phyloP scores from a whole-genome alignment of 2,329 filamentous ascomycete genomes.

The Fragosphaeria purpurea region DNA sequence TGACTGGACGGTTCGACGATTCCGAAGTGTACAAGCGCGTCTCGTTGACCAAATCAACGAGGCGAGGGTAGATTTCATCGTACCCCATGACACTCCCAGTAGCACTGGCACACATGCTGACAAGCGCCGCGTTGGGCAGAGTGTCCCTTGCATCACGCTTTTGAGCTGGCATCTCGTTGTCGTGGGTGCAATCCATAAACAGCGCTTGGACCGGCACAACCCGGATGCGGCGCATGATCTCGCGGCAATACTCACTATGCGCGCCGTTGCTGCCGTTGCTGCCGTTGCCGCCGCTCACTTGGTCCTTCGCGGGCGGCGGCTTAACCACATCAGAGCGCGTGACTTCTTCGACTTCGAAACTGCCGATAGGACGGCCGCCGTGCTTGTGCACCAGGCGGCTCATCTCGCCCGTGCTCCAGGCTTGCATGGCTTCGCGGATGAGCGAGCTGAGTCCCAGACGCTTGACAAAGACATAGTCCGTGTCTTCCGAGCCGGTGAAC shows the following conservation, averaged over 20 bases:
- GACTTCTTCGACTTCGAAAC: slow-evolving; percentile 88
- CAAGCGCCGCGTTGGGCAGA: slow-evolving; percentile 83
- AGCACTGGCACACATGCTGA: slow-evolving; percentile 91
- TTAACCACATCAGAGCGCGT: slow-evolving; percentile 46
- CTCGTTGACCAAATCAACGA: slow-evolving; percentile 90
- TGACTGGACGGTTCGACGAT: slow-evolving; percentile 48
- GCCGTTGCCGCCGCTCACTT: not conserved
- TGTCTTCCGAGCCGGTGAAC: slow-evolving; percentile 90
- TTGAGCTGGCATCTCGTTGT: slow-evolving; percentile 93
- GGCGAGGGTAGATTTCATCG: slow-evolving; percentile 86
- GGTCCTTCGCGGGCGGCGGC: slow-evolving; percentile 12
- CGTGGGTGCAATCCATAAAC: slow-evolving; percentile 99
- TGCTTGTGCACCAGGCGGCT: slow-evolving; percentile 89
- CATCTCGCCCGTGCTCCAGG: slow-evolving; percentile 88
- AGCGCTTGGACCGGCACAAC: slow-evolving; percentile 84
- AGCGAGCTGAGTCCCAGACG: slow-evolving; percentile 81
- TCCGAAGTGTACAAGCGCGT: slow-evolving; percentile 71
- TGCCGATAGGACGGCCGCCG: slow-evolving; percentile 88
- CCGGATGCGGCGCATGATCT: slow-evolving; percentile 71
- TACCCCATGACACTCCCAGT: slow-evolving; percentile 97
- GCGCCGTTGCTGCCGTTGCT: slow-evolving; percentile 16
- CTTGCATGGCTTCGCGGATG: slow-evolving; percentile 96
- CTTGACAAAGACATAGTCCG: slow-evolving; percentile 93
- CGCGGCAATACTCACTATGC: slow-evolving; percentile 34
- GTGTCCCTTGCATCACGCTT: slow-evolving; percentile 92